Conservation (phyloP, 2,329 filamentous ascomycete genomes). For the Didymella exigua region DNA sequence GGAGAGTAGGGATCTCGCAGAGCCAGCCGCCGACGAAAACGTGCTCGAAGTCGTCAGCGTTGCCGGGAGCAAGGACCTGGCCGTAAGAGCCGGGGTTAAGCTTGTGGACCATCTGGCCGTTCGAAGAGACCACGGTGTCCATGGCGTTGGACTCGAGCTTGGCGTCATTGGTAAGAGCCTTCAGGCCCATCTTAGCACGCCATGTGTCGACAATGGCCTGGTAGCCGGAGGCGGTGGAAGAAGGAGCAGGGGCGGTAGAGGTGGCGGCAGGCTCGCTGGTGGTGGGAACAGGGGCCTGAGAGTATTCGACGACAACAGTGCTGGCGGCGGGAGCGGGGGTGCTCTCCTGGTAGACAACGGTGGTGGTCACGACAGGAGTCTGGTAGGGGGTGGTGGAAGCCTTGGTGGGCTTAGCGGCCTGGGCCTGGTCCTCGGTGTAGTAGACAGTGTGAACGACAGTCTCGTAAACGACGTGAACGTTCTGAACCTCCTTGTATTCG, state of each 20-base stretch:
- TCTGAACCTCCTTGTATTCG: constrained; percentile 22
- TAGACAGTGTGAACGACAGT: constrained; percentile 36
- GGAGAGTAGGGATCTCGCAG: constrained; percentile 38
- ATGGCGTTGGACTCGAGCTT: constrained; percentile 37
- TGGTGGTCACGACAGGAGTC: constrained; percentile 14
- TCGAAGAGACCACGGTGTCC: constrained; percentile 29
- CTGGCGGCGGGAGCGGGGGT: constrained; percentile 11
- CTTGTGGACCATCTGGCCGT: constrained; percentile 42
- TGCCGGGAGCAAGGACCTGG: constrained; percentile 39
- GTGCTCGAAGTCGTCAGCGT: constrained; percentile 31
- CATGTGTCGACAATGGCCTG: constrained; percentile 35
- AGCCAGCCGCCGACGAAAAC: constrained; percentile 46
- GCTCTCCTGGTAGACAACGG: constrained; percentile 15
- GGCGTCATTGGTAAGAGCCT: constrained; percentile 20
- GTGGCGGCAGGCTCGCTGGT: constrained; percentile 17
- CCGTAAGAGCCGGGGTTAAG: constrained; percentile 37
- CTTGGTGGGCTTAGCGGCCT: constrained; percentile 14
- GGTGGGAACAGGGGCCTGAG: constrained; percentile 16
- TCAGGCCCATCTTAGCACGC: constrained; percentile 38
- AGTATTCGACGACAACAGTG: constrained; percentile 12
- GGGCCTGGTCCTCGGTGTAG: constrained; percentile 23
- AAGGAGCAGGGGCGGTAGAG: constrained; percentile 12
- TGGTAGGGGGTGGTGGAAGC: constrained; percentile 7
- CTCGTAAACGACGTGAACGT: constrained; percentile 35
- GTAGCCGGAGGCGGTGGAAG: constrained; percentile 28